Evolutionary conservation across 2,329 filamentous ascomycete species (phyloP), one percentile per base, ranked within the genome.

Genomic region (Sordariomycetes sp.): DNA sequence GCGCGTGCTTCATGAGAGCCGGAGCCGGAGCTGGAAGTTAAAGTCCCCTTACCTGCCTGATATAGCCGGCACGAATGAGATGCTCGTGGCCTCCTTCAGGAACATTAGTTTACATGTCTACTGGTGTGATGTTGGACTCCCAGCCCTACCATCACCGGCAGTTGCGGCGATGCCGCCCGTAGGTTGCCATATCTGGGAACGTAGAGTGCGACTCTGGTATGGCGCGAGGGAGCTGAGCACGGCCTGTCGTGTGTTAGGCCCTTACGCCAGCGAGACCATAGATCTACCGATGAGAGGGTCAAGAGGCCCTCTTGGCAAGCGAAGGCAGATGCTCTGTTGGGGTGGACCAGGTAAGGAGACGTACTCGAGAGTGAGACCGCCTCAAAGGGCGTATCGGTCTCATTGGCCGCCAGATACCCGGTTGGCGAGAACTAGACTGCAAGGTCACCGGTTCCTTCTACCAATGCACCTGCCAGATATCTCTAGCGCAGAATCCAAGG

Each of bases 181-280:
- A 2, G 90, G 89, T 32, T 85, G 77, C 89, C 91, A 96, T 69
- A 90, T 80, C 52, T 76, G 84, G 3, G 89, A 92, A 10, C 92
- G 69, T 59, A 61, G 36, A 62, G 61, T 45, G 62, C 55, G 55
- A 32, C 22, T 17, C 12, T 28, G 17, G 20, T 24, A 5, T 15
- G 24, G 17, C 12, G n/a, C 25, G 3, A 56, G 28, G 24, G 55
- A 56, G 48, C 55, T 56, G 22, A 50, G 24, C 17, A 35, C n/a
- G n/a, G 55, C 55, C 55, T 56, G 24, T 6, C 20, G 13, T 13
- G 45, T 22, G 45, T 50, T 24, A 50, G 45, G 24, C 13, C 10
- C n/a, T 12, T 12, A 50, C 45, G 8, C 15, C 17, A 5, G 22
- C 45, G n/a, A 50, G 17, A 13, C 8, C 20, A 20, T 6, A 7